Evolutionary conservation across 192 early-diverging fungal species (phyloP).

Genomic region (Mortierella alpina): DNA sequence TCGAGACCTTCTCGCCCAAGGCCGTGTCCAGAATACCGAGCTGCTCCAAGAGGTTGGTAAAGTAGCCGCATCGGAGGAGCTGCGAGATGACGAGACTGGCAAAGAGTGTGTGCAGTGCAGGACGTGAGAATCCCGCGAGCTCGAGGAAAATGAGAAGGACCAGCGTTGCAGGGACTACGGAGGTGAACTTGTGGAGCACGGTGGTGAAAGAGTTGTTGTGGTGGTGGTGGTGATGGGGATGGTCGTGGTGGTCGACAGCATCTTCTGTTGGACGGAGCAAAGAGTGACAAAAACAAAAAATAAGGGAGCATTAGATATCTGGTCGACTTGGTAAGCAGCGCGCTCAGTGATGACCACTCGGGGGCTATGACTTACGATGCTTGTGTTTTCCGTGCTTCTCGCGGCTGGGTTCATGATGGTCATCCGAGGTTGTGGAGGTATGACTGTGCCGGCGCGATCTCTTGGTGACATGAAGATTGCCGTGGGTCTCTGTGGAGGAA

Average conservation of each 20-base stretch:
- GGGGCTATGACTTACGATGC: constrained; percentile 24
- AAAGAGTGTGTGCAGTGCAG: constrained; percentile 36
- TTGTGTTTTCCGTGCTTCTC: constrained; percentile 24
- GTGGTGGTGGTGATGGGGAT: neutral
- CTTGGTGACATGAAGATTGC: constrained; percentile 19
- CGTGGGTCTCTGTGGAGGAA: neutral
- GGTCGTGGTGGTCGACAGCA: neutral
- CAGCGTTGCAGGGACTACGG: constrained; percentile 24
- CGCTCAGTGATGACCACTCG: neutral
- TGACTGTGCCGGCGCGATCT: constrained; percentile 19
- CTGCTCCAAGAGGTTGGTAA: constrained; percentile 24
- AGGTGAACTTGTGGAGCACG: constrained; percentile 24
- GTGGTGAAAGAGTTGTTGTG: constrained; percentile 25
- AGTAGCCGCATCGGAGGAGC: constrained; percentile 10
- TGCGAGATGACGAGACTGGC: constrained; percentile 30
- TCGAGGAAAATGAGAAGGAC: constrained; percentile 24
- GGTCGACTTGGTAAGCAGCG: neutral
- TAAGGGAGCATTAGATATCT: neutral
- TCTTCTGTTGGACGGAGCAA: neutral
- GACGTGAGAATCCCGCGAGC: constrained; percentile 33
- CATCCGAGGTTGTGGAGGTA: constrained; percentile 19
- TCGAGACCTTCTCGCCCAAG: neutral
- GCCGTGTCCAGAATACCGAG: constrained; percentile 22
- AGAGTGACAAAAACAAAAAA: neutral
- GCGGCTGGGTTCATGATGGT: constrained; percentile 16